A percentile compares a stretch with the other conserved stretches of the same genome.
Conservation (phyloP, 352 stramenopile species). For the Phytopythium chamaehyphon region DNA sequence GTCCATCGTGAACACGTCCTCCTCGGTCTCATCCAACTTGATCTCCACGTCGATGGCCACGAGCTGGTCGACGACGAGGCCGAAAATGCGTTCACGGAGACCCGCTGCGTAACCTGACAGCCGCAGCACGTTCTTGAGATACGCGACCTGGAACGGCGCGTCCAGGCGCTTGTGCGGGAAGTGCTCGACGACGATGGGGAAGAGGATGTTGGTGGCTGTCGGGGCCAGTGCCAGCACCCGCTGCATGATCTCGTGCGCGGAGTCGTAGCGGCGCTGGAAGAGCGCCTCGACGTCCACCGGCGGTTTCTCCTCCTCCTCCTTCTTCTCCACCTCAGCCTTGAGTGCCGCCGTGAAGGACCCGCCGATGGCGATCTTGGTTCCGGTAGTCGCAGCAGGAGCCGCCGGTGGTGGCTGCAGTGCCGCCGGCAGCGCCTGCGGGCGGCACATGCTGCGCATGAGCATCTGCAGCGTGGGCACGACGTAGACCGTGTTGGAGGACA, state of each 20-base stretch:
- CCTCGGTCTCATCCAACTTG: conserved; percentile 82
- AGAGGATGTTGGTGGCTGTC: conserved; percentile 72
- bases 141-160: conserved; percentile 57
- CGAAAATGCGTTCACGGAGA: conserved; percentile 80
- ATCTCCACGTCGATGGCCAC: conserved; percentile 89
- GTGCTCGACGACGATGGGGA: conserved; percentile 69
- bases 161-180: conserved; percentile 85
- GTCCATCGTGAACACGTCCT: conserved; percentile 81
- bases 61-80: conserved; percentile 79
- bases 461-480: conserved; percentile 79
- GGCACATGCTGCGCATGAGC: conserved; percentile 72
- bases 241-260: conserved; percentile 56
- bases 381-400: conserved; percentile 2
- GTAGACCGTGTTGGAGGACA: conserved; percentile 83
- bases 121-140: conserved; percentile 67
- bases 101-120: conserved; percentile 61
- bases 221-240: conserved; percentile 68
- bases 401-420: conserved; percentile 19
- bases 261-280: conserved; percentile 54
- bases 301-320: conserved; percentile 2
- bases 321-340: conserved; percentile 8
- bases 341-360: conserved; percentile 30
- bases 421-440: conserved; percentile 40
- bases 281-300: conserved; percentile 42
- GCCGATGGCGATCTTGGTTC: conserved; percentile 34